A percentile compares a stretch with the other conserved stretches of the same genome.
These are phyloP conservation scores for Manihot esculenta DNA, from an alignment of 441 rosid species.

Conservation along the genomic window DNA sequence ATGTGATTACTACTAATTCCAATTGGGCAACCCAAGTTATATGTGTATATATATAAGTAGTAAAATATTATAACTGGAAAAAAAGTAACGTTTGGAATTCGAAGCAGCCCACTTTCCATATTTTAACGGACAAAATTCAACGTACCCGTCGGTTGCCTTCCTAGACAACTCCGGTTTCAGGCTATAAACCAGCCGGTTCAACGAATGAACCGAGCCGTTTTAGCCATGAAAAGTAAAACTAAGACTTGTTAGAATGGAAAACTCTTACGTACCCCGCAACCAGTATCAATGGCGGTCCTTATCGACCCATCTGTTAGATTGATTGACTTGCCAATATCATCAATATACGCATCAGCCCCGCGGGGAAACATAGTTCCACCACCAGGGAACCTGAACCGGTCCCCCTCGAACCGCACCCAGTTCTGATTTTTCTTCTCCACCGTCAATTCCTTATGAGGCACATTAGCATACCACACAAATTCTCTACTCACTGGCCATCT, in stretches of 20 bases:
- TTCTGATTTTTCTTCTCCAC: slow-evolving; percentile 86
- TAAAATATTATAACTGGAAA: too few species aligned
- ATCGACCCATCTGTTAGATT: slow-evolving; percentile 70
- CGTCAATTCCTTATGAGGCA: slow-evolving; percentile 86
- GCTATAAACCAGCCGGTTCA: background rate
- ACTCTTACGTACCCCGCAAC: slow-evolving; percentile 70
- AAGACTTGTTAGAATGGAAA: background rate
- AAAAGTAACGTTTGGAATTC: too few species aligned
- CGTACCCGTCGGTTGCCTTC: background rate
- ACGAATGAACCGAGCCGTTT: background rate
- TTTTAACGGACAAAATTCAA: background rate
- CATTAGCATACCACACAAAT: slow-evolving; percentile 74
- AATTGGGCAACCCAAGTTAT: background rate
- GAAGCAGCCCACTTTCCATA: too few species aligned
- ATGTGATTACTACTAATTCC: background rate
- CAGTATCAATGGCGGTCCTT: slow-evolving; percentile 87
- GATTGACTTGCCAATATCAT: slow-evolving; percentile 63
- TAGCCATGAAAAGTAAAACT: background rate
- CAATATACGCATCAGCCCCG: slow-evolving; percentile 78
- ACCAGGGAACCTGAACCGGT: slow-evolving; percentile 77
- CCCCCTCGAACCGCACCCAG: slow-evolving; percentile 69
- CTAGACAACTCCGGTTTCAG: background rate
- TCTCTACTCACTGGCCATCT: slow-evolving; percentile 82
- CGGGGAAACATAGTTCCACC: slow-evolving; percentile 94
- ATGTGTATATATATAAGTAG: background rate